Percentiles rank a stretch among this genome's conserved stretches.
These are phyloP conservation scores for Citrus glauca DNA, from an alignment of 345 rosid species.

Conservation along the genomic window DNA sequence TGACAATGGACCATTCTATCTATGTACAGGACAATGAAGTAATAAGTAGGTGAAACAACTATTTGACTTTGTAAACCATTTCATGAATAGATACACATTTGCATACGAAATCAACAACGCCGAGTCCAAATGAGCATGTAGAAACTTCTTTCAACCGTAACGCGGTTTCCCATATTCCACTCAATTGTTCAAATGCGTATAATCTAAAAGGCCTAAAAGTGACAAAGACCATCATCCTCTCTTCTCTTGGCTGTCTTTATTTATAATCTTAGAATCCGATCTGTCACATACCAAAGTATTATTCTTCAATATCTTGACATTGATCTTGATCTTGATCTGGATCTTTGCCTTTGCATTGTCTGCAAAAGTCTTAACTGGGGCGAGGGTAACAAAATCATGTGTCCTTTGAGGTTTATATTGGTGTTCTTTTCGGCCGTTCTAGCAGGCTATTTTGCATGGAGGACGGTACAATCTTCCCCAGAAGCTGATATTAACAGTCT, in stretches of 20 bases:
- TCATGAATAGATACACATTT: too few relatives aligned
- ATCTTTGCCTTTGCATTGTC: background rate
- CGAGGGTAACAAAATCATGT: conserved; percentile 31
- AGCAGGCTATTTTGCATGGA: conserved; percentile 90
- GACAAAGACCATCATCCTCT: background rate
- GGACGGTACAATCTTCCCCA: conserved; percentile 61
- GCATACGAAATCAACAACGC: background rate
- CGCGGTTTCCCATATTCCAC: conserved; percentile 5
- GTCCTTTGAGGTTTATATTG: conserved; percentile 80
- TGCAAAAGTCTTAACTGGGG: conserved; percentile 4
- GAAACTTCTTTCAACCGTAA: background rate
- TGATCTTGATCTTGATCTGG: background rate
- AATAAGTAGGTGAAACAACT: conserved; percentile 11
- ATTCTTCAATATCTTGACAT: background rate
- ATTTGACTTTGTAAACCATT: conserved; percentile 14
- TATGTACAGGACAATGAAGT: too few relatives aligned
- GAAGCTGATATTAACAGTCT: conserved; percentile 24
- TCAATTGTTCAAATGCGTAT: too few relatives aligned
- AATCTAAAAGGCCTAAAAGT: background rate
- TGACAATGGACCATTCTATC: too few relatives aligned
- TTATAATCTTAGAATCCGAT: background rate
- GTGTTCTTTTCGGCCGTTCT: conserved; percentile 84
- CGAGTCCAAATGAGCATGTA: background rate
- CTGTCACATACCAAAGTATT: background rate
- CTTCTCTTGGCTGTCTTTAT: background rate